Conservation (phyloP, 805 yeast species). For the Zygoascus bituminiphila region DNA sequence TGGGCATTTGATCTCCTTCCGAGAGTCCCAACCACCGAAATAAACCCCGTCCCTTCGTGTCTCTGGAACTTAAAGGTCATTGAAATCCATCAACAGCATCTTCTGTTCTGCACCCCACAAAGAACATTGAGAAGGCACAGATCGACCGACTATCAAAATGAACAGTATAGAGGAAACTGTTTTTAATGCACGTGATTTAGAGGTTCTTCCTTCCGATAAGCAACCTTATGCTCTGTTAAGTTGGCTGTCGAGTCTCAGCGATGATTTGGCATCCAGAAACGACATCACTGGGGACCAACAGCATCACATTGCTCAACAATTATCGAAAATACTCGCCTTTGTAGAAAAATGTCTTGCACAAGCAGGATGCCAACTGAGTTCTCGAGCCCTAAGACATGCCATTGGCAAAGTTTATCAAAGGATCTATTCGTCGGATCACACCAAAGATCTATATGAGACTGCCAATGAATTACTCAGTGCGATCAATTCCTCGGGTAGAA, state of each 20-base stretch:
- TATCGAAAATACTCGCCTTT: constrained; percentile 10
- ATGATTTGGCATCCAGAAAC: constrained; percentile 5
- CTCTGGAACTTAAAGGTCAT: too few relatives aligned
- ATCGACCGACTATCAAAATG: too few relatives aligned
- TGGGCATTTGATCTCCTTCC: too few relatives aligned
- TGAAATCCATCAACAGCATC: too few relatives aligned
- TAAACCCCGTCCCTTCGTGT: too few relatives aligned
- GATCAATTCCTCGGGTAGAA: constrained; percentile 18
- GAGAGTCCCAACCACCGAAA: too few relatives aligned
- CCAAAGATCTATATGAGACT: constrained; percentile 20
- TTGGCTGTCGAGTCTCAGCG: constrained; percentile 12
- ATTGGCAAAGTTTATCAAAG: constrained; percentile 12
- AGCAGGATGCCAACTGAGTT: not conserved
- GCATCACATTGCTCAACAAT: constrained; percentile 9
- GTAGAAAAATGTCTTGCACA: constrained; percentile 5
- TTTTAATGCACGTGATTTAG: constrained; percentile 3
- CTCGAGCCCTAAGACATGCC: constrained; percentile 13
- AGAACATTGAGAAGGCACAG: too few relatives aligned
- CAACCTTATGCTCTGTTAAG: constrained; percentile 12
- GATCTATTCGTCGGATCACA: constrained; percentile 9
- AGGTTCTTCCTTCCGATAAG: constrained; percentile 12
- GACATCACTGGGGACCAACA: constrained; percentile 11
- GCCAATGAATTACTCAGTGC: constrained; percentile 18
- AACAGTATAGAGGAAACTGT: too few relatives aligned
- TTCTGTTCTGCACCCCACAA: too few relatives aligned